Percentiles rank a stretch among this genome's conserved stretches.
These are phyloP conservation scores for Asterella californica DNA, from an alignment of 225 moss, liverwort and hornwort genomes.

Conservation along the genomic window DNA sequence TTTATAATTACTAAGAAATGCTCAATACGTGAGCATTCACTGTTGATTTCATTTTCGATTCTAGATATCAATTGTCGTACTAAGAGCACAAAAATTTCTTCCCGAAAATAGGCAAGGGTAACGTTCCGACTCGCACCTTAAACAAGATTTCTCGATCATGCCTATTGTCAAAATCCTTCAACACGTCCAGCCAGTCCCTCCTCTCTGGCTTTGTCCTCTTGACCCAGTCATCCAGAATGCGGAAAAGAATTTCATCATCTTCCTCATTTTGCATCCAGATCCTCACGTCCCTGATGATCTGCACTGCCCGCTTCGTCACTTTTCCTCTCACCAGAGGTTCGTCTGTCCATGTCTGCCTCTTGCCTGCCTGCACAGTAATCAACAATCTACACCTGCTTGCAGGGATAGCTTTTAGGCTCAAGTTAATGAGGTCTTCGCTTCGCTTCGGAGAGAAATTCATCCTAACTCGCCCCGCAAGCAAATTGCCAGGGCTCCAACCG, in stretches of 20 bases:
- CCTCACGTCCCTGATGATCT: constrained; percentile 52
- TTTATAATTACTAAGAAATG: not conserved
- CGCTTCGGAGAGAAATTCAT: constrained; percentile 45
- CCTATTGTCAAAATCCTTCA: constrained; percentile 72
- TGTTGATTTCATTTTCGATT: not conserved
- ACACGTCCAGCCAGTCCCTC: constrained; percentile 70
- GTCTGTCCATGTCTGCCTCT: constrained; percentile 51
- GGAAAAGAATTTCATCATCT: constrained; percentile 35
- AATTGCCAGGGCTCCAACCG: constrained; percentile 27
- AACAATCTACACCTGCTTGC: not conserved
- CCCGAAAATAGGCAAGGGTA: not conserved
- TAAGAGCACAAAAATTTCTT: not conserved
- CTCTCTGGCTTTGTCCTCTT: constrained; percentile 53
- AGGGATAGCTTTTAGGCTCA: not conserved
- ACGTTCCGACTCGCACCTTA: constrained; percentile 43
- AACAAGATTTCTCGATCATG: constrained; percentile 54
- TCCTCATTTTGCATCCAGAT: constrained; percentile 30
- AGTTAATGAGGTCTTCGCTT: not conserved
- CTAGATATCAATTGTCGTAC: not conserved
- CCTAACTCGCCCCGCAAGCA: constrained; percentile 58
- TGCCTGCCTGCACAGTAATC: constrained; percentile 19
- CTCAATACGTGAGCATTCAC: not conserved
- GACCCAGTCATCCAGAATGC: constrained; percentile 60
- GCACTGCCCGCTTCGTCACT: constrained; percentile 68
- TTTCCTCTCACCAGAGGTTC: constrained; percentile 60